Base-by-base conservation (phyloP, 139 green algal genomes). In the Haematococcus lacustris region DNA sequence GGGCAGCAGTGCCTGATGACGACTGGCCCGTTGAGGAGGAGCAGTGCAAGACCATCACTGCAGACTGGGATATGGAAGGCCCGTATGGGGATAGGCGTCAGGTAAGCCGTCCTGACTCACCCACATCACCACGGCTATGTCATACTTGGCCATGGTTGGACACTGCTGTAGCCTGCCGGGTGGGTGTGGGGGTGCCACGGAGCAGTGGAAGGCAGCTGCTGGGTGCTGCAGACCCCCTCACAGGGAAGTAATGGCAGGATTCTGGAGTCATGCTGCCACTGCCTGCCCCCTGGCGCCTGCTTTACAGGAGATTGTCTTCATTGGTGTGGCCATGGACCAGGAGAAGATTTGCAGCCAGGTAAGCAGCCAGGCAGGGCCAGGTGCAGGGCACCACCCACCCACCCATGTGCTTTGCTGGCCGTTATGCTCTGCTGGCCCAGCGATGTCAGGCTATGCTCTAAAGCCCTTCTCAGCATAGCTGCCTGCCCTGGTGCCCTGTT, bases 231-330 rank as follows among this genome's bases (percentile, higher is more conserved):
- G n/a, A n/a, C n/a, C n/a, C n/a, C n/a, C n/a, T n/a, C n/a, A n/a
- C n/a, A n/a, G n/a, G n/a, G n/a, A n/a, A n/a, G n/a, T n/a, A n/a
- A n/a, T n/a, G n/a, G n/a, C n/a, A n/a, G n/a, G n/a, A n/a, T n/a
- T n/a, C n/a, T n/a, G n/a, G n/a, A n/a, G n/a, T n/a, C n/a, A n/a
- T n/a, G n/a, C n/a, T n/a, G n/a, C n/a, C n/a, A n/a, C n/a, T n/a
- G n/a, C n/a, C n/a, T n/a, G n/a, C n/a, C n/a, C n/a, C n/a, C n/a
- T n/a, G n/a, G n/a, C n/a, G n/a, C n/a, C n/a, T n/a, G n/a, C n/a
- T n/a, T n/a, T n/a, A n/a, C n/a, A n/a, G 81, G 93, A 97, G 85
- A 93, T 97, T 71, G 91, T 97, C 17, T 97, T 97, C 84, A 97
- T 97, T 66, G 93, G 83, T 0, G 83, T 83, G 9, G 75, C 73